Conservation (phyloP, 306 rosid species). For the Trichosanthes truncata region DNA sequence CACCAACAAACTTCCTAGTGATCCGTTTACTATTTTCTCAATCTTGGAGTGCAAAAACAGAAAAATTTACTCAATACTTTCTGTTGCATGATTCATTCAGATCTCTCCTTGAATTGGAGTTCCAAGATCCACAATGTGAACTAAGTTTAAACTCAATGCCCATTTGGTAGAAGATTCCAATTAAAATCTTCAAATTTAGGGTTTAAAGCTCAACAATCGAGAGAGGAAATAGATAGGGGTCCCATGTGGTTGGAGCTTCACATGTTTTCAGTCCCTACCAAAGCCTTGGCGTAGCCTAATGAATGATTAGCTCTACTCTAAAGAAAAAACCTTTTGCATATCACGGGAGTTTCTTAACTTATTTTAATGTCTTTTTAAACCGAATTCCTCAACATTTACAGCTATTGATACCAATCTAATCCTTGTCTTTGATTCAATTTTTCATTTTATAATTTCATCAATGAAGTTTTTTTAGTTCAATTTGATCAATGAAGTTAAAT, state of each 20-base stretch:
- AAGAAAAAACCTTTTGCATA: neutral
- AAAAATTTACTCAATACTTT: neutral
- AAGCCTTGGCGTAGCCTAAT: neutral
- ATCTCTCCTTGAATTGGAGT: neutral
- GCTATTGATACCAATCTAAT: neutral
- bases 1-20: neutral
- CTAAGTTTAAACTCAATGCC: neutral
- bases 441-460: too few relatives aligned
- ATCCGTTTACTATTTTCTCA: neutral
- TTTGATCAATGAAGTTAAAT: too few relatives aligned
- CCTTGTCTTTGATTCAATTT: neutral
- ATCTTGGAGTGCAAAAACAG: neutral
- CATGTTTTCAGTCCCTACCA: conserved; percentile 7
- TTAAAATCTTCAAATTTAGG: neutral
- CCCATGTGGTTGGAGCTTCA: conserved; percentile 1
- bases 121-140: neutral
- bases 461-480: too few relatives aligned
- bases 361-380: neutral
- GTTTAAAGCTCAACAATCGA: neutral
- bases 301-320: neutral
- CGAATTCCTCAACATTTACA: neutral
- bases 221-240: neutral
- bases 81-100: neutral
- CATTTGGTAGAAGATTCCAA: neutral
- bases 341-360: neutral